Base-by-base conservation (phyloP, 495 filamentous ascomycete species). In the Pyrenopolyporus hunteri region DNA sequence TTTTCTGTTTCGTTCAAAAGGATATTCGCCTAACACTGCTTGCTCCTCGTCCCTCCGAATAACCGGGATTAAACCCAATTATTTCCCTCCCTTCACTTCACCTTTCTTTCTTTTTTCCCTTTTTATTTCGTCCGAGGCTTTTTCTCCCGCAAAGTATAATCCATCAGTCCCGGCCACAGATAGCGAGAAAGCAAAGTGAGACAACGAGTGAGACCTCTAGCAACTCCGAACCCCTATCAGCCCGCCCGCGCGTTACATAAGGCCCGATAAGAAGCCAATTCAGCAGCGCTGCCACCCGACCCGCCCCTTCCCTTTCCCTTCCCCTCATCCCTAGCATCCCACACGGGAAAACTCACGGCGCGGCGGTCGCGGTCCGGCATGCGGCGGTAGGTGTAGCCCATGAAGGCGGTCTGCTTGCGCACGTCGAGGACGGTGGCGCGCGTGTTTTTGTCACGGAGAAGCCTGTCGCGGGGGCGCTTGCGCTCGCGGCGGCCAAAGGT, bases 341-440 rank as follows among this genome's bases (percentile, higher is more conserved):
- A 28, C 1, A 37, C 29, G 4, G 23, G 28, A 2, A 59, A 11
- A 6, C 11, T 20, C 4, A 35, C 20, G 6, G 28, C 5, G 35
- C 23, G 7, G 20, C n/a, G 6, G 11, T 58, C 56, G 28, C 4
- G n/a, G 35, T 64, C 62, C 57, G 62, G 57, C 60, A 75, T 70
- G 11, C 78, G 63, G 3, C 85, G 83, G 71, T 92, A 97, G 9
- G 89, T 92, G 71, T 98, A 98, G n/a, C 93, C 93, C 47, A 92
- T 70, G 73, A 97, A 97, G 1, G 91, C 91, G 7, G 82, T 88
- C 73, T 77, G 83, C 71, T 92, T 92, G 56, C 93, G 82, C 50
- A 93, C 80, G 51, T 92, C 88, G 64, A 98, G 73, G 1, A 85
- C 91, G 14, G 80, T 81, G 48, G 75, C 78, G 8, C 82, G 84